Evolutionary conservation across 805 yeast genomes (phyloP).

Genomic region (Wickerhamomyces xylosicus): DNA sequence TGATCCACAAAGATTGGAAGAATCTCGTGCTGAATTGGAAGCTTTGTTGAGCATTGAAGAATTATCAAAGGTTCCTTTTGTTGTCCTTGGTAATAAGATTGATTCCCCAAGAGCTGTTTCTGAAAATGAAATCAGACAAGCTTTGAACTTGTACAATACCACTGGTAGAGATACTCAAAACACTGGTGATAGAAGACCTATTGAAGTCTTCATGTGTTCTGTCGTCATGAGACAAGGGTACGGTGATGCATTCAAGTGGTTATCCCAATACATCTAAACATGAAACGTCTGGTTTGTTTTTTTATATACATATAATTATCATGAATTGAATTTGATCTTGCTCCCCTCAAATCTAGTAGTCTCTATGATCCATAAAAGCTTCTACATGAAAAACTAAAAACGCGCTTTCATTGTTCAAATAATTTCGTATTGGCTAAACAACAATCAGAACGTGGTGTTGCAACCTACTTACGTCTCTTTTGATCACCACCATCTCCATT

Average conservation of each 20-base stretch:
- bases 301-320: no score
- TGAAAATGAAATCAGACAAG: constrained; percentile 87
- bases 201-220: constrained; percentile 95
- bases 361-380: no score
- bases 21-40: constrained; percentile 90
- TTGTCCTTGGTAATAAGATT: constrained; percentile 92
- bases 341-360: no score
- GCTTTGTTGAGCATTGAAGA: constrained; percentile 90
- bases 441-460: no score
- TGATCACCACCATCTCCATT: constrained; percentile 21
- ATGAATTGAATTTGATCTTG: no score
- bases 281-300: neutral
- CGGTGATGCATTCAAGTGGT: constrained; percentile 97
- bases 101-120: constrained; percentile 91
- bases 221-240: constrained; percentile 98
- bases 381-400: no score
- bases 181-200: constrained; percentile 70
- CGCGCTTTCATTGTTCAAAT: no score
- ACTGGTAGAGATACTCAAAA: constrained; percentile 82
- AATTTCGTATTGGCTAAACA: no score
- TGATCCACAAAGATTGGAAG: constrained; percentile 90
- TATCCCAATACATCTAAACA: constrained; percentile 79
- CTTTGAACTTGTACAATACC: constrained; percentile 77
- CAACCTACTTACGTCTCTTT: constrained; percentile 21
- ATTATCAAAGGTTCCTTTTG: constrained; percentile 79